Evolutionary conservation across 257 asterid species (phyloP), one percentile per base, ranked within the genome.

Genomic region (Solanum chmielewskii): DNA sequence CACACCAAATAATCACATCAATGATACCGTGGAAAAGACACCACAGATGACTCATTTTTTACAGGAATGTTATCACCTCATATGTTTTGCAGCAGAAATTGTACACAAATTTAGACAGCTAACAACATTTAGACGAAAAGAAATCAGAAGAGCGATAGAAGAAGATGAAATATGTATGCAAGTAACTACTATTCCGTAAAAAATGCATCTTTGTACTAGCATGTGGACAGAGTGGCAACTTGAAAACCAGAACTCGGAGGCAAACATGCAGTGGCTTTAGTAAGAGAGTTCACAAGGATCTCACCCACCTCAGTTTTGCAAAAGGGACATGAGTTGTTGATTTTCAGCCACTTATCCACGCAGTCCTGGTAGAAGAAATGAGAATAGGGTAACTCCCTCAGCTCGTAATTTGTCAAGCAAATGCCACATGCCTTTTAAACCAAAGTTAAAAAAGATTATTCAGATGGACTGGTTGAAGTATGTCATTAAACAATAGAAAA

Each of bases 241-340:
- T 87, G 89, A 23, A 49, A 83, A 29, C 69, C 18, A 6, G 73
- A 80, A 60, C 69, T 91, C 89, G 59, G 88, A 89, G 87, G 73
- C 92, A 87, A 84, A 89, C 82, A 91, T 88, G 91, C 93, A 9
- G 96, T 94, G 77, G 96, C 91, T 88, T 95, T 94, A n/a, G 95
- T 87, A 64, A 90, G 78, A n/a, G 97, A 91, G 87, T 90, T 90
- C 91, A 90, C 56, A 83, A 92, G 75, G 70, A 94, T 93, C 87
- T 94, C 96, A n/a, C 98, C 98, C 66, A 94, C 98, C 87, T 94
- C 98, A 4, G 96, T 93, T 90, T 97, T 95, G 94, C 99, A 95
- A 56, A 97, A 96, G 21, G 99, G 98, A 88, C 99, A 97, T 1
- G 95, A 71, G 12, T 98, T 97, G 39, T 95, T 97, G 91, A 97